Conservation (phyloP, 495 filamentous ascomycete genomes). For the Copromyces sp. region DNA sequence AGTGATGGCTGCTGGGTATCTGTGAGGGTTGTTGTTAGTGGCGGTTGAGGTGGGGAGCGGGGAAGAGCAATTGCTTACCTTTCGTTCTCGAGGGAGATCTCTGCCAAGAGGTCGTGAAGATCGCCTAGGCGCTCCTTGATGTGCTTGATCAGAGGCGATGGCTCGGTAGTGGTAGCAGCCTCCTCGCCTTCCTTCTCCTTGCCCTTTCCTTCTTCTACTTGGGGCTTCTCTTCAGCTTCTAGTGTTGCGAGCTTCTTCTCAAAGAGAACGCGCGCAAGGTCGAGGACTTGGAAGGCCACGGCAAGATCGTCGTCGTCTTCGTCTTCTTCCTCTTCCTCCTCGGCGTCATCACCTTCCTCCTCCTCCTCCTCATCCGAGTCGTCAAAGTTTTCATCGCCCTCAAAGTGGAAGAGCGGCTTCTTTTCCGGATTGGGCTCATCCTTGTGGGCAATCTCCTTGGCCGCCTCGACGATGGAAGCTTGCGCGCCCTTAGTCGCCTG, state of each 20-base stretch:
- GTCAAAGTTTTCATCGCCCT: conserved; percentile 87
- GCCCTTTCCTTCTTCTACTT: conserved; percentile 35
- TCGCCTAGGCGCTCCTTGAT: conserved; percentile 80
- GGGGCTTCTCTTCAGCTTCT: conserved; percentile 19
- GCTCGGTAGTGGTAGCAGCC: conserved; percentile 16
- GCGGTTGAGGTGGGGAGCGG: background rate
- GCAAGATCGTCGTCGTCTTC: conserved; percentile 88
- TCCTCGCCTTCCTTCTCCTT: conserved; percentile 34
- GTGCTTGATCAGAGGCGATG: conserved; percentile 41
- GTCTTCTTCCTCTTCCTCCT: conserved; percentile 44
- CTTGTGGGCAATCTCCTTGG: conserved; percentile 31
- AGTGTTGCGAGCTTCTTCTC: conserved; percentile 39
- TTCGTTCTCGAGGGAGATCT: conserved; percentile 93
- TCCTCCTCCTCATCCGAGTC: conserved; percentile 56
- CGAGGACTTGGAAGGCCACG: conserved; percentile 83
- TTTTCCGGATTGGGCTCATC: conserved; percentile 23
- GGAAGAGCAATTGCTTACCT: conserved; percentile 27
- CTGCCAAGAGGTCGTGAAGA: conserved; percentile 81
- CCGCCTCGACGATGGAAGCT: conserved; percentile 25
- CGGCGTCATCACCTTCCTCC: conserved; percentile 46
- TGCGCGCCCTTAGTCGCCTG: conserved; percentile 34
- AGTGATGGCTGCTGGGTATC: conserved; percentile 67
- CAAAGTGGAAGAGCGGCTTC: conserved; percentile 82
- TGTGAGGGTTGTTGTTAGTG: conserved; percentile 11
- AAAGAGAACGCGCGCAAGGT: conserved; percentile 78